Conservation (phyloP, 805 yeast genomes). For the Saccharomyces jurei region DNA sequence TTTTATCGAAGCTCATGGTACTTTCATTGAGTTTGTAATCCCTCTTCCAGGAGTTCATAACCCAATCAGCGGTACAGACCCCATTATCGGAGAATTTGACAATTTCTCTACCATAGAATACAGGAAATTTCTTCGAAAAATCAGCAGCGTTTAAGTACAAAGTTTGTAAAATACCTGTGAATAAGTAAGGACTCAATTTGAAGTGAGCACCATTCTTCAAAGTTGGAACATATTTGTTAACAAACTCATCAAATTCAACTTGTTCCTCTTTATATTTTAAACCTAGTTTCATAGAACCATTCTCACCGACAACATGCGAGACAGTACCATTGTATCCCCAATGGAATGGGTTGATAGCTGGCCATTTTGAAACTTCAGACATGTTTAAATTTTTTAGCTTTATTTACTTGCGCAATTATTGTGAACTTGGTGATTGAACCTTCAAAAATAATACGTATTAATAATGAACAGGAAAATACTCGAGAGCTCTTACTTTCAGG, state of each 20-base stretch:
- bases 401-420: neutral
- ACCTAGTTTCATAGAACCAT: slow-evolving; percentile 19
- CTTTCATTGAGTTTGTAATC: slow-evolving; percentile 12
- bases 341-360: slow-evolving; percentile 25
- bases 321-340: slow-evolving; percentile 32
- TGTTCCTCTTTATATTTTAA: slow-evolving; percentile 14
- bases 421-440: neutral
- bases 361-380: slow-evolving; percentile 3
- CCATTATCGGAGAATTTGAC: slow-evolving; percentile 58
- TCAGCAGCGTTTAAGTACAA: slow-evolving; percentile 52
- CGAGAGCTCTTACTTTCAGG: neutral
- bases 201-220: slow-evolving; percentile 42
- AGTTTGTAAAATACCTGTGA: slow-evolving; percentile 75
- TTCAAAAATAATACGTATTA: neutral
- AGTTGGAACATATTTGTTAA: slow-evolving; percentile 34
- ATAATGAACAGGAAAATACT: neutral
- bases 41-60: slow-evolving; percentile 26
- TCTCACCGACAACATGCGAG: slow-evolving; percentile 17
- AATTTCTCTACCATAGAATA: slow-evolving; percentile 69
- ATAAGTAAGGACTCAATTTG: slow-evolving; percentile 53
- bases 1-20: slow-evolving; percentile 16
- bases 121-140: slow-evolving; percentile 42
- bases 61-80: slow-evolving; percentile 68
- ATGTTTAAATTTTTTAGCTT: neutral
- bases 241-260: slow-evolving; percentile 17